phyloP scores from a whole-genome alignment of 805 yeast genomes.

The Metschnikowia continentalis region DNA sequence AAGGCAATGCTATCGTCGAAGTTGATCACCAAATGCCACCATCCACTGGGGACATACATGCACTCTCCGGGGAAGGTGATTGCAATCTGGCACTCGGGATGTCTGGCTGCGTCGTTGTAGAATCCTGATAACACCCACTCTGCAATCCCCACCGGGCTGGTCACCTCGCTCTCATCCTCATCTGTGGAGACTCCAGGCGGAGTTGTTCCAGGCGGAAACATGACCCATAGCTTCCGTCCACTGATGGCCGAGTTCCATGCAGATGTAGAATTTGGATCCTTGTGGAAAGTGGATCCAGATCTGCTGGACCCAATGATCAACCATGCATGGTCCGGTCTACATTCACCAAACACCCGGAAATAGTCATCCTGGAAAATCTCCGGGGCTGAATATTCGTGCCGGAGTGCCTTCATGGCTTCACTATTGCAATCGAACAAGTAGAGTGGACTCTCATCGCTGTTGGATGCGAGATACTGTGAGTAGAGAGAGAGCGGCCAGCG shows the following conservation, averaged over 20 bases:
- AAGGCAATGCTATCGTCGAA: constrained; percentile 77
- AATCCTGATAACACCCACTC: constrained; percentile 88
- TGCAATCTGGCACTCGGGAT: constrained; percentile 57
- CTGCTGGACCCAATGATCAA: constrained; percentile 77
- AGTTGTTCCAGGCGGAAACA: constrained; percentile 71
- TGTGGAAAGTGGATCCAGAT: constrained; percentile 87
- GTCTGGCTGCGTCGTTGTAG: constrained; percentile 59
- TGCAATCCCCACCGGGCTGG: constrained; percentile 87
- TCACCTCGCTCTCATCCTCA: constrained; percentile 78
- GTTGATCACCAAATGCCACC: constrained; percentile 97
- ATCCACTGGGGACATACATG: constrained; percentile 87
- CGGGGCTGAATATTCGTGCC: constrained; percentile 53
- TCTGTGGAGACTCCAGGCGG: constrained; percentile 88
- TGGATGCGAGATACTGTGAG: constrained; percentile 53
- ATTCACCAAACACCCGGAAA: constrained; percentile 53
- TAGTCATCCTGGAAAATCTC: constrained; percentile 53
- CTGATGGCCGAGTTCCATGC: constrained; percentile 84
- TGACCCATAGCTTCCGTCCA: constrained; percentile 81
- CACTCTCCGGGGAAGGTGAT: constrained; percentile 80
- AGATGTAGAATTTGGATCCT: constrained; percentile 85
- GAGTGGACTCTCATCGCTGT: constrained; percentile 78
- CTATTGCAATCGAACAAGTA: constrained; percentile 82
- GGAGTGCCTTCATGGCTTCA: constrained; percentile 55
- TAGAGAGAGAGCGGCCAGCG: constrained; percentile 70
- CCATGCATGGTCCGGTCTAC: constrained; percentile 93